Evolutionary conservation across 2,329 filamentous ascomycete genomes (phyloP).

Genomic region (Beauveria australis): DNA sequence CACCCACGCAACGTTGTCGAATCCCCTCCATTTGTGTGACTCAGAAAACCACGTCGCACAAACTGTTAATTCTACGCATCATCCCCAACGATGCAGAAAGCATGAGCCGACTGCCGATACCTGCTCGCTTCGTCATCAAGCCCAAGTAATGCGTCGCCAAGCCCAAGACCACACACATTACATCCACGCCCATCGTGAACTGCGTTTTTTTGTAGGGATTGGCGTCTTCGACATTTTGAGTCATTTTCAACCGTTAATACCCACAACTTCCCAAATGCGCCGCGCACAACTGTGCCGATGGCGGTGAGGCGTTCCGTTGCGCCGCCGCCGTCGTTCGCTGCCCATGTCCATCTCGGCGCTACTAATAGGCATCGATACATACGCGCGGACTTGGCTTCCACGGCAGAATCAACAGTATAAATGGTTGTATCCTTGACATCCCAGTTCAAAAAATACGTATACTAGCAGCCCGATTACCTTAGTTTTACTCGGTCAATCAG

Average conservation of each 20-base stretch:
- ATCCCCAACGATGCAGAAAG: neutral
- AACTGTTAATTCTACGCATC: neutral
- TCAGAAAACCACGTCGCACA: neutral
- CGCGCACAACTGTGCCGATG: neutral
- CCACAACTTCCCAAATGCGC: neutral
- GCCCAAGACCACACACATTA: neutral
- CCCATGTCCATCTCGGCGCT: neutral
- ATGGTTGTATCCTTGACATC: too few species aligned
- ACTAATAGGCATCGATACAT: neutral
- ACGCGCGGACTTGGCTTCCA: neutral
- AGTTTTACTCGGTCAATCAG: neutral
- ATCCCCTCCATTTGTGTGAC: neutral
- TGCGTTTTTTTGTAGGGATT: neutral
- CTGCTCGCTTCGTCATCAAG: neutral
- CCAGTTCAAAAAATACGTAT: neutral
- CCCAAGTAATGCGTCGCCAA: neutral
- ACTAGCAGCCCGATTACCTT: neutral
- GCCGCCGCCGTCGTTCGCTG: neutral
- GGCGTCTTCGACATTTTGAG: neutral
- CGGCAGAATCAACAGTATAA: neutral
- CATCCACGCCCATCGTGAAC: neutral
- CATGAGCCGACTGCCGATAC: neutral
- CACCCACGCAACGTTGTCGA: neutral
- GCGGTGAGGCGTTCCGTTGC: neutral
- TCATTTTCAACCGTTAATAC: neutral